Base-by-base conservation (phyloP, 352 stramenopile species). In the Phytopythium sindhum region DNA sequence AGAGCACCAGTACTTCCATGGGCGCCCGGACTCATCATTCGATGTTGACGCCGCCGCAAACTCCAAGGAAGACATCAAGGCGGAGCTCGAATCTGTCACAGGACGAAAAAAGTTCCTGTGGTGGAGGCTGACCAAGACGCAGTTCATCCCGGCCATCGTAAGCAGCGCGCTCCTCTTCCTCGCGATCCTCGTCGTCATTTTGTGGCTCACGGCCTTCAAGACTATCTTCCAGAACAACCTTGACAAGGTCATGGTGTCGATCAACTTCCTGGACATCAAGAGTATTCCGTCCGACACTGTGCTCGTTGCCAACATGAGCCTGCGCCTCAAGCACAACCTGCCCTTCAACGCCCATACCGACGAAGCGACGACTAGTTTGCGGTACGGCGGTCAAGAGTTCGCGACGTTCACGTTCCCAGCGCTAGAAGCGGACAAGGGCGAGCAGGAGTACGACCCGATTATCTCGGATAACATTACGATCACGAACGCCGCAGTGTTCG, bases 201-300 rank as follows among this genome's bases (percentile, higher is more conserved):
- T 57, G 53, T 77, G 66, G 67, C 87, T 84, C 65, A 75, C 87
- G 57, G 74, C 73, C 31, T 68, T 90, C 44, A 76, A 82, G 47
- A 68, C 68, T 31, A 64, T 90, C 15, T 88, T 89, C 71, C 80
- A 91, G 64, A 67, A 73, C 50, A 80, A 82, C 56, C 70, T 78
- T 45, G 63, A 91, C 67, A 74, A 88, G 44, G 81, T 89, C 57
- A 48, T 78, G 37, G 65, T 91, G 60, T 65, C 48, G 21, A 67
- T 90, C 64, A 91, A 90, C 72, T 82, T 84, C 64, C 63, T 91
- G 31, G 83, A 90, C 67, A 82, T 91, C 66, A 74, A 80, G 57
- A 17, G 61, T 21, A 68, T 89, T 24, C 57, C 69, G 17, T 73
- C 77, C 24, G 72, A 80, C 42, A 69, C 67, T 17, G 72, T 59